Conservation (phyloP, 192 early-diverging fungal species). For the Rhizophagus sp. region DNA sequence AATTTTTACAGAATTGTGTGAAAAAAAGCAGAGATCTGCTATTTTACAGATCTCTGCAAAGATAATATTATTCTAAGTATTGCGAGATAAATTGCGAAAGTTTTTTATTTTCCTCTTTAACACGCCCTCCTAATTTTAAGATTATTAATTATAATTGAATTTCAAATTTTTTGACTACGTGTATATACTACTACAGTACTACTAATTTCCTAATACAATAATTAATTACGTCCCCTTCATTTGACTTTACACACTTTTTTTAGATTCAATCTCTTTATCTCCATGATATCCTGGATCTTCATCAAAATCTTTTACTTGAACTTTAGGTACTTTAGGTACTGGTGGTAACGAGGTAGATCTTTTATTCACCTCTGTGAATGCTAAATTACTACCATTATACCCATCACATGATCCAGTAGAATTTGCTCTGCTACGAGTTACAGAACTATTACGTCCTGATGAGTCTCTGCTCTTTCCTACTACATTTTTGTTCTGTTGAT, state of each 20-base stretch:
- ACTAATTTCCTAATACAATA: no score
- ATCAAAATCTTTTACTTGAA: conserved; percentile 15
- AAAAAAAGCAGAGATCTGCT: no score
- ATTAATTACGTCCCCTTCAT: no score
- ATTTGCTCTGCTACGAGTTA: not conserved
- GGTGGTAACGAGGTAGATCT: not conserved
- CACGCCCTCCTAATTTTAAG: no score
- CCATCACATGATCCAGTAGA: not conserved
- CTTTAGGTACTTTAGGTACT: conserved; percentile 5
- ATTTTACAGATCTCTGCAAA: no score
- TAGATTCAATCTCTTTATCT: conserved; percentile 25
- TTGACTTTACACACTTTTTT: not conserved
- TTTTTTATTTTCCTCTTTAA: no score
- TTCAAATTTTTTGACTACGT: no score
- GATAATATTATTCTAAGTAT: no score
- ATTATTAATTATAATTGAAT: no score
- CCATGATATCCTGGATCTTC: conserved; percentile 30
- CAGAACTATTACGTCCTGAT: conserved; percentile 21
- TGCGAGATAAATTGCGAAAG: no score
- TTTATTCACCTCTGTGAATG: conserved; percentile 40
- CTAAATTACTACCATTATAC: not conserved
- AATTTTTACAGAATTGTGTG: no score
- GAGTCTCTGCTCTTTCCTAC: conserved; percentile 41
- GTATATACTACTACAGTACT: no score
- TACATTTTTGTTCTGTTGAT: conserved; percentile 40